Percentiles rank a stretch among this genome's conserved stretches.
Conservation (phyloP, 768 basidiomycete species). For the Podaxis sp. region DNA sequence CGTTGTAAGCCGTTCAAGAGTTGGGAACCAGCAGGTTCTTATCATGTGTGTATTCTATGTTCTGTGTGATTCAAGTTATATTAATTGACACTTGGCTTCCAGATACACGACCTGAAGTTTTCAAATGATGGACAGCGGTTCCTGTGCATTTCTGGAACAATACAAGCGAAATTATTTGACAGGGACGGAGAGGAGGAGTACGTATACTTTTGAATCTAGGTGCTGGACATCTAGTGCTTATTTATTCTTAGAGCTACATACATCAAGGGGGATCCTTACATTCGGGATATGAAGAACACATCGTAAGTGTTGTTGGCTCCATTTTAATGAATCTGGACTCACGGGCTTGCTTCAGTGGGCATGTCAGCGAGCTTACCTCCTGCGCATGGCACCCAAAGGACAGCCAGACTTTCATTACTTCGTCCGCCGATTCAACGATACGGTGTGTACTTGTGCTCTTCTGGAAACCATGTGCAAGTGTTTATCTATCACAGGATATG, state of each 20-base stretch:
- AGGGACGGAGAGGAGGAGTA: slow-evolving; percentile 93
- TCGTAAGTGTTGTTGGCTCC: slow-evolving; percentile 53
- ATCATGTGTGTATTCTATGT: slow-evolving; percentile 62
- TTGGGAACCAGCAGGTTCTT: slow-evolving; percentile 93
- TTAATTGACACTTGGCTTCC: slow-evolving; percentile 11
- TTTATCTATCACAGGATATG: slow-evolving; percentile 65
- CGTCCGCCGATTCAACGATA: slow-evolving; percentile 94
- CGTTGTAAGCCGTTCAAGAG: slow-evolving; percentile 92
- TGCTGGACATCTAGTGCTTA: slow-evolving; percentile 33
- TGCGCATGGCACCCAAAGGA: slow-evolving; percentile 95
- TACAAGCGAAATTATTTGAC: slow-evolving; percentile 86
- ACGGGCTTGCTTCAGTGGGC: slow-evolving; percentile 59
- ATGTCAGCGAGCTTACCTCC: slow-evolving; percentile 88
- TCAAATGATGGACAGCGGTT: slow-evolving; percentile 86
- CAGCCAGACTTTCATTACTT: slow-evolving; percentile 80
- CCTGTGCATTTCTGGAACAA: slow-evolving; percentile 84
- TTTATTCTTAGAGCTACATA: slow-evolving; percentile 68
- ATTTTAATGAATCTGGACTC: not conserved
- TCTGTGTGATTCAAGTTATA: slow-evolving; percentile 9
- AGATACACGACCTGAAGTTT: slow-evolving; percentile 92
- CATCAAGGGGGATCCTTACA: slow-evolving; percentile 96
- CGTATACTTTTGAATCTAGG: slow-evolving; percentile 31
- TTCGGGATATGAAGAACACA: slow-evolving; percentile 99
- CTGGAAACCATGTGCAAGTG: not conserved
- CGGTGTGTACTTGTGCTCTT: slow-evolving; percentile 45